These are phyloP conservation scores for Tylopilus felleus DNA, from an alignment of 768 basidiomycete species.

Conservation along the genomic window DNA sequence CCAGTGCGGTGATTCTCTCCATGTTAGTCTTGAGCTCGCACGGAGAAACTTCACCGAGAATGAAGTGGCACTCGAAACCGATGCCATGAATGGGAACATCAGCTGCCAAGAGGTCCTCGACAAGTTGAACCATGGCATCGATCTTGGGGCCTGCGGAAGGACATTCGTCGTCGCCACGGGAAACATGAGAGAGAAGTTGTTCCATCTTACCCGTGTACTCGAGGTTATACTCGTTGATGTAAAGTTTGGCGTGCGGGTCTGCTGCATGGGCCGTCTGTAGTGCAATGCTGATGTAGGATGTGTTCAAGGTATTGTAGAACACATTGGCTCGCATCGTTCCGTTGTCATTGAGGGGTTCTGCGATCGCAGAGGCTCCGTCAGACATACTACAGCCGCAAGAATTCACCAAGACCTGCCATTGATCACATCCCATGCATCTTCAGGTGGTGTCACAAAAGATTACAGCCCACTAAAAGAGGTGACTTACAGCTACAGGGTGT, in stretches of 20 bases:
- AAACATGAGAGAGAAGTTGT: background rate
- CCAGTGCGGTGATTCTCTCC: slow-evolving; percentile 33
- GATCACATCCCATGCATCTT: slow-evolving; percentile 24
- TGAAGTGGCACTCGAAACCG: slow-evolving; percentile 59
- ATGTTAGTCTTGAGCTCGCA: slow-evolving; percentile 40
- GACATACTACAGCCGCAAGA: background rate
- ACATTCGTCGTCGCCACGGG: background rate
- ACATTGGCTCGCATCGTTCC: slow-evolving; percentile 52
- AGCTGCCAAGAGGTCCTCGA: slow-evolving; percentile 43
- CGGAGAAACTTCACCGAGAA: slow-evolving; percentile 53
- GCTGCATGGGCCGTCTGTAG: slow-evolving; percentile 34
- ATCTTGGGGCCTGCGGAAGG: slow-evolving; percentile 23
- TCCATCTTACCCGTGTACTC: slow-evolving; percentile 22
- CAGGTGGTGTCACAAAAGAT: background rate
- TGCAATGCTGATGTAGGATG: slow-evolving; percentile 49
- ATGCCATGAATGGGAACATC: slow-evolving; percentile 59
- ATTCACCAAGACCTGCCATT: slow-evolving; percentile 2
- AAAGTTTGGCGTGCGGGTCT: slow-evolving; percentile 33
- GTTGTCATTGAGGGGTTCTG: slow-evolving; percentile 44
- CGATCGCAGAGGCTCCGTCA: background rate
- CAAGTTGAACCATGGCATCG: slow-evolving; percentile 52
- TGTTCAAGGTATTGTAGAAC: slow-evolving; percentile 51
- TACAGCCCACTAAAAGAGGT: background rate
- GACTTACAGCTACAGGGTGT: slow-evolving; percentile 10
- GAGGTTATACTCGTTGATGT: slow-evolving; percentile 31